Base-by-base conservation (phyloP, 1,284 basidiomycete genomes). In the Irpex sp. region DNA sequence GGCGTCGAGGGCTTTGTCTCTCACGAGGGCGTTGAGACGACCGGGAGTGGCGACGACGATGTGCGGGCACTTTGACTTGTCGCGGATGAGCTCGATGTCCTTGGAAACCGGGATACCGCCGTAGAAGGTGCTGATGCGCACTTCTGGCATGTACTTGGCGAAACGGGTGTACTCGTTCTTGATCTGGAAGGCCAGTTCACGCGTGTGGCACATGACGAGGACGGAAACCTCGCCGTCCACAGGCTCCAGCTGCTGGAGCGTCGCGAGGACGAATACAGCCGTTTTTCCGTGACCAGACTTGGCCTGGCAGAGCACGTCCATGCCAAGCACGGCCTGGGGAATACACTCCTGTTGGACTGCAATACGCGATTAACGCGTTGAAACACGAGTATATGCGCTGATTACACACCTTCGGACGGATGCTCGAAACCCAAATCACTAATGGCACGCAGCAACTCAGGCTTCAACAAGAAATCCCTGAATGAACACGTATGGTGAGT, bases 241-340 rank as follows among this genome's bases (percentile, higher is more conserved):
- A 59, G 97, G 96, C 78, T 99, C 97, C 69, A 99, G 87, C 80
- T 99, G 97, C 79, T 99, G 97, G 61, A 99, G 86, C 5, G 94
- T 97, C 61, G 97, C 96, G 67, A 98, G 86, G 69, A 99, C 97
- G 76, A 99, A 99, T 67, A 99, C 97, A 57, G 97, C 97, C 21
- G 97, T 99, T 83, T 99, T 99, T 78, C 97, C 97, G 82, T 99
- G 98, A 81, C 97, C 97, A 59, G 97, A 99, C 81, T 99, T 99
- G 71, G 97, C 97, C 82, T 99, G 97, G 79, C 97, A 99, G 61
- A 99, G 86, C 59, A 99, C 97, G 75, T 99, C 97, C 93, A 98
- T 99, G 68, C 97, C 97, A 60, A 99, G 87, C 70, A 99, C 97
- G 65, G 97, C 97, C 82, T 99, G 97, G 61, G 97, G 97, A 71